Evolutionary conservation across 805 yeast species (phyloP), one percentile per base, ranked within the genome.

Genomic region (Teunomyces funiuensis): DNA sequence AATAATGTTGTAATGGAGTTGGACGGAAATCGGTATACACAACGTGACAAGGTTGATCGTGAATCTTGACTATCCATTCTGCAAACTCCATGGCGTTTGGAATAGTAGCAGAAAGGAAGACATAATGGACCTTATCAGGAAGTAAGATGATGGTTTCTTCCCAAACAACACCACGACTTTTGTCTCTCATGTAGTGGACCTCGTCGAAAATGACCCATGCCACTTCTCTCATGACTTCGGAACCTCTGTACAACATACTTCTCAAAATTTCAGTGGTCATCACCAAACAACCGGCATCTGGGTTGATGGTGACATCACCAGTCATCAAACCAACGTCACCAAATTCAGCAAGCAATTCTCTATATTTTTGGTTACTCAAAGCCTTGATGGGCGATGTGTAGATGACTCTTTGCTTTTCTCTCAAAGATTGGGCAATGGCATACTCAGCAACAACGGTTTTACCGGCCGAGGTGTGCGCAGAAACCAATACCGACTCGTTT

Each of bases 11-110:
- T 52, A 93, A 72, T 1, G 99, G 99, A 5, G 99, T 93, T 28
- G 99, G 99, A 63, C 99, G 83, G 77, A 91, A 93, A 69, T 93
- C 97, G 1, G 99, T 93, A 65, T 93, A 93, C 15, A 93, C 99
- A 63, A 93, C 95, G 65, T 93, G 98, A 61, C 99, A 93, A 5
- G 99, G 99, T 64, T 95, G 99, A 33, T 78, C 74, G 61, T 93
- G 99, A 42, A 85, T 90, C 57, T 88, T 85, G 61, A 96, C 90
- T 44, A 93, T 88, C 99, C 99, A 93, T 65, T 91, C 96, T 8
- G 98, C 97, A 71, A 91, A 91, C 61, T 91, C 97, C 90, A 88
- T 85, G 1, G 98, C 97, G 60, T 91, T 91, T 18, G 99, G 99
- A 52, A 91, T 91, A 1, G 99, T 91, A 37, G 98, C 98, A 10